phyloP scores from a whole-genome alignment of 805 yeast genomes.

The Pichia thaimueangensis region DNA sequence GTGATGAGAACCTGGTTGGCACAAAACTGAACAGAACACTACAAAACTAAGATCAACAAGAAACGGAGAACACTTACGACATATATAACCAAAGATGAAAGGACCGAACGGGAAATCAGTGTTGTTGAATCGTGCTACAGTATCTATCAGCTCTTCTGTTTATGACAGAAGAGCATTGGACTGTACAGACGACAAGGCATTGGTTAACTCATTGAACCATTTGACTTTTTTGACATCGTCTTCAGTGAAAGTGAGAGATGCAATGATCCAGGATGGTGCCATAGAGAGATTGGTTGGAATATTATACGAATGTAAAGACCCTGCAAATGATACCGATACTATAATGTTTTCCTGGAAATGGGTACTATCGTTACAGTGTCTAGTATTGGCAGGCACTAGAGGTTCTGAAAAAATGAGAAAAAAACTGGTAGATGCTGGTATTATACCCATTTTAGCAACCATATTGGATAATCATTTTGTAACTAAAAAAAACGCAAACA shows the following conservation, averaged over 20 bases:
- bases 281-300: conserved; percentile 82
- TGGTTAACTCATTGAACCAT: conserved; percentile 87
- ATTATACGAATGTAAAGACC: conserved; percentile 65
- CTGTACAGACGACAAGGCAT: conserved; percentile 80
- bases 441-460: conserved; percentile 85
- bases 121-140: conserved; percentile 81
- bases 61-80: too few species aligned
- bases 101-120: conserved; percentile 82
- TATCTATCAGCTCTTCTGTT: conserved; percentile 78
- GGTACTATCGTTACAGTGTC: conserved; percentile 90
- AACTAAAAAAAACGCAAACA: conserved; percentile 20
- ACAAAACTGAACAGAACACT: too few species aligned
- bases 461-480: conserved; percentile 77
- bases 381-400: conserved; percentile 85
- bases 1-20: too few species aligned
- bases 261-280: conserved; percentile 86
- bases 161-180: conserved; percentile 92
- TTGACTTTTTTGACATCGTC: conserved; percentile 81
- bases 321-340: conserved; percentile 31
- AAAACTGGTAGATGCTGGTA: conserved; percentile 86
- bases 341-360: conserved; percentile 88
- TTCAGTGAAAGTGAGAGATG: conserved; percentile 84
- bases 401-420: conserved; percentile 84
- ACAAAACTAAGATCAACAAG: too few species aligned
- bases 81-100: too few species aligned